Conservation (phyloP, 805 yeast species). For the Lachancea sp. region DNA sequence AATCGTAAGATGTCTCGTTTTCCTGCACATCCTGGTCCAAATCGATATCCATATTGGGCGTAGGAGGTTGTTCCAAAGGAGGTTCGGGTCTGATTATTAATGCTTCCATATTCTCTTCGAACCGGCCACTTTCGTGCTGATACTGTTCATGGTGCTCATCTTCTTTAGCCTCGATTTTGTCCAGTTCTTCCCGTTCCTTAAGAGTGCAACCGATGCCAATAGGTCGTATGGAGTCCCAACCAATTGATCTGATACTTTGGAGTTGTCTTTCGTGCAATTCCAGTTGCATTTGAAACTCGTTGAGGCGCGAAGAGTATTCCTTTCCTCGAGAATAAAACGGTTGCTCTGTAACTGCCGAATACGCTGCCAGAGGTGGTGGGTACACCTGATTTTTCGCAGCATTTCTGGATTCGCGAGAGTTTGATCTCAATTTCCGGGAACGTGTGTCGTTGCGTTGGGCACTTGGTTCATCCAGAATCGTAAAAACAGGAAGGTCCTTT, state of each 20-base stretch:
- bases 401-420: not conserved
- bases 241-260: constrained; percentile 37
- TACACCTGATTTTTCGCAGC: constrained; percentile 1
- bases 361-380: constrained; percentile 24
- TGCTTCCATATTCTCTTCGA: not conserved
- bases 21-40: constrained; percentile 43
- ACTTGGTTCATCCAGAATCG: constrained; percentile 16
- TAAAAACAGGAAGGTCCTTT: constrained; percentile 17
- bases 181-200: constrained; percentile 27
- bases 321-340: constrained; percentile 16
- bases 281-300: constrained; percentile 18
- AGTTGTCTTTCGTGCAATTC: constrained; percentile 14
- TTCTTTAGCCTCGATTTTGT: constrained; percentile 18
- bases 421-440: constrained; percentile 2
- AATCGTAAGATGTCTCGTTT: constrained; percentile 35
- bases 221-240: constrained; percentile 47
- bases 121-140: not conserved
- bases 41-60: constrained; percentile 23
- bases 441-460: not conserved
- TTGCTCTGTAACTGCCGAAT: constrained; percentile 17
- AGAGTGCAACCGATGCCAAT: constrained; percentile 55
- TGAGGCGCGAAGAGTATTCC: constrained; percentile 12
- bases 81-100: not conserved
- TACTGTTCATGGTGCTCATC: constrained; percentile 2
- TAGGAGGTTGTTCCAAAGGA: not conserved